Evolutionary conservation across 2,329 filamentous ascomycete species (phyloP), one percentile per base, ranked within the genome.

Genomic region (Diaporthe citriasiana): DNA sequence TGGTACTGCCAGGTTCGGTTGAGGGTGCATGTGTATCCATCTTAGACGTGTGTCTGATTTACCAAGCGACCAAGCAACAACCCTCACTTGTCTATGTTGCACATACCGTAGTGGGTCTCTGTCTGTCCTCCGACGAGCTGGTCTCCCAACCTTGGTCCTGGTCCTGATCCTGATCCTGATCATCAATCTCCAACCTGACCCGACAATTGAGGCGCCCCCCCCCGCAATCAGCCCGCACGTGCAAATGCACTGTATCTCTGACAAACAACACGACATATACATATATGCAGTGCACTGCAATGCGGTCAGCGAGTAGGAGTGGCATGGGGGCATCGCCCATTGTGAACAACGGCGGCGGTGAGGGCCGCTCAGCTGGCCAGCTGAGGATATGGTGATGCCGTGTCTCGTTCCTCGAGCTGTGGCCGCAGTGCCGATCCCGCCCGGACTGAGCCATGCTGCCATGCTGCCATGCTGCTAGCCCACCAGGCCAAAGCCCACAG

Each of bases 331-430:
- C 30, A 25, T 66, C 40, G 63, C 19, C 27, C 45, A 63, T 51
- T 66, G 63, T 66, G 45, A 51, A 19, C 63, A 38, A 51, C 63
- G 45, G 45, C 63, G 45, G 63, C 63, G 63, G 63, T 66, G 63
- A 66, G 47, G 63, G 30, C n/a, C n/a, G 42, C 60, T 38, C 60
- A 66, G 60, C 60, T 38, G 30, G 59, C 40, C 63, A 51, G 63
- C 63, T 51, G 22, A 66, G 30, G 59, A 17, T 65, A 47, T 22
- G 53, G 30, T 35, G 40, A 69, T 25, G 17, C 51, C n/a, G 38
- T 71, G 68, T 25, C 51, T 40, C 10, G 55, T 60, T 71, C 33
- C 51, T 45, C 33, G 33, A 42, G 33, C 45, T n/a, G 50, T 71
- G 69, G 69, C 56, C 38, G 33, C 40, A 33, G 45, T 71, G 69